Percentiles rank a stretch among this genome's conserved stretches.
These are phyloP conservation scores for Gelatoporia subvermispora DNA, from an alignment of 768 basidiomycete species.

Conservation along the genomic window DNA sequence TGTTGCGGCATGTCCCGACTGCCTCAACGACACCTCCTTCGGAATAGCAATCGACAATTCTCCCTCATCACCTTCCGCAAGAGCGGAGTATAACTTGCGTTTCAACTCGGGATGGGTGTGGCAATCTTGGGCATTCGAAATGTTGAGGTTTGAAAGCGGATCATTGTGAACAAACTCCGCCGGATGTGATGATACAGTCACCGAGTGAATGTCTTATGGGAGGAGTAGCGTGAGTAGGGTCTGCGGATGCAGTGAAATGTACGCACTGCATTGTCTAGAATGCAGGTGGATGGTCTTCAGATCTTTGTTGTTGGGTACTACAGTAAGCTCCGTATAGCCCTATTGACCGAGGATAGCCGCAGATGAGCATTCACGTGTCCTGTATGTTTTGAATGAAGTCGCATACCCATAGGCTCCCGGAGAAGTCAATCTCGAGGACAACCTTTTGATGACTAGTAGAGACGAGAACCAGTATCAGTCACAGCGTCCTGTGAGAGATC, in stretches of 20 bases:
- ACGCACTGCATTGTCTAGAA: constrained; percentile 82
- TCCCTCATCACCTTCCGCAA: constrained; percentile 90
- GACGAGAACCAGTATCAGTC: constrained; percentile 46
- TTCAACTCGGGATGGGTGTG: constrained; percentile 92
- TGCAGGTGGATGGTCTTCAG: constrained; percentile 85
- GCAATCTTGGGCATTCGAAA: constrained; percentile 69
- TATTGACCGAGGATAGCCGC: constrained; percentile 21
- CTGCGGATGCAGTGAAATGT: not conserved
- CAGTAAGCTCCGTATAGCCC: constrained; percentile 93
- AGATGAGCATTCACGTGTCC: not conserved
- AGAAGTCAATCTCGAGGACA: constrained; percentile 89
- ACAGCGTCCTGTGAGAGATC: constrained; percentile 9
- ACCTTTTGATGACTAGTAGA: constrained; percentile 96
- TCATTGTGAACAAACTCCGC: constrained; percentile 81
- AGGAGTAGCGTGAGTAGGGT: constrained; percentile 3
- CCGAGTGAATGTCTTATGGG: constrained; percentile 53
- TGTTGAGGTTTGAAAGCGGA: constrained; percentile 59
- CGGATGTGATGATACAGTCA: constrained; percentile 64
- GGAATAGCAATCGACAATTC: constrained; percentile 90
- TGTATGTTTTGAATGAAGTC: constrained; percentile 17
- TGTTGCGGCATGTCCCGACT: constrained; percentile 43
- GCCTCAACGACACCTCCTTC: constrained; percentile 60
- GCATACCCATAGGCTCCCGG: constrained; percentile 78
- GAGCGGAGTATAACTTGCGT: constrained; percentile 83
- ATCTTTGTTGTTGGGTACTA: constrained; percentile 74